Evolutionary conservation across 805 yeast genomes (phyloP).

Genomic region (Kazachstania bromeliacearum): DNA sequence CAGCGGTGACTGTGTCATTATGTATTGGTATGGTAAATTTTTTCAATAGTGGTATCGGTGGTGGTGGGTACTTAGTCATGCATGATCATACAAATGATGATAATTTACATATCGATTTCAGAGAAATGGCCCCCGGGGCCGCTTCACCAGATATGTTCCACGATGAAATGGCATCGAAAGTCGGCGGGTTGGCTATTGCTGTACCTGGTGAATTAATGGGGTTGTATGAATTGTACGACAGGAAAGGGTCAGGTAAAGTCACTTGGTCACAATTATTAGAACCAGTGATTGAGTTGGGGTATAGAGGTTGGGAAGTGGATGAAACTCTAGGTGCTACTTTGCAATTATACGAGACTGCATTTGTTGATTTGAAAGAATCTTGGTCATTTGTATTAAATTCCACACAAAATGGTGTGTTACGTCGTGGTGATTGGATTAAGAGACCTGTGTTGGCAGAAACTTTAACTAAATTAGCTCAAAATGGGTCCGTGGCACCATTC

Average conservation of each 20-base stretch:
- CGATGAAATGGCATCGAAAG: constrained; percentile 41
- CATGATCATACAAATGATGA: constrained; percentile 31
- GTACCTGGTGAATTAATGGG: constrained; percentile 92
- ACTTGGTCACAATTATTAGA: constrained; percentile 63
- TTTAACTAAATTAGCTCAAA: constrained; percentile 55
- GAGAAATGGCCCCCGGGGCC: constrained; percentile 74
- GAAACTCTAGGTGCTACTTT: constrained; percentile 39
- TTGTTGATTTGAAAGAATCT: constrained; percentile 28
- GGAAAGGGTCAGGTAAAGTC: constrained; percentile 63
- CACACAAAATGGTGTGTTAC: constrained; percentile 29
- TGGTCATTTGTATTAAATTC: constrained; percentile 50
- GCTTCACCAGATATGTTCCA: constrained; percentile 61
- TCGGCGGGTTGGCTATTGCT: constrained; percentile 84
- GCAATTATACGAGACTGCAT: constrained; percentile 28
- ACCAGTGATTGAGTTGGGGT: constrained; percentile 63
- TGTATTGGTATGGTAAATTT: constrained; percentile 81
- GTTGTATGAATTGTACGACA: constrained; percentile 46
- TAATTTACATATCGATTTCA: constrained; percentile 64
- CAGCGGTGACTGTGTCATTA: constrained; percentile 78
- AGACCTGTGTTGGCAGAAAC: constrained; percentile 62
- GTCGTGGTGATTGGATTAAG: constrained; percentile 49
- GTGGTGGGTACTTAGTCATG: constrained; percentile 65
- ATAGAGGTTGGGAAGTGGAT: constrained; percentile 53
- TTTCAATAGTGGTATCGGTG: constrained; percentile 85
- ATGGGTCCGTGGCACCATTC: constrained; percentile 69